Conservation (phyloP, 108 stramenopile genomes). For the Pseudonitzschia multiseries region DNA sequence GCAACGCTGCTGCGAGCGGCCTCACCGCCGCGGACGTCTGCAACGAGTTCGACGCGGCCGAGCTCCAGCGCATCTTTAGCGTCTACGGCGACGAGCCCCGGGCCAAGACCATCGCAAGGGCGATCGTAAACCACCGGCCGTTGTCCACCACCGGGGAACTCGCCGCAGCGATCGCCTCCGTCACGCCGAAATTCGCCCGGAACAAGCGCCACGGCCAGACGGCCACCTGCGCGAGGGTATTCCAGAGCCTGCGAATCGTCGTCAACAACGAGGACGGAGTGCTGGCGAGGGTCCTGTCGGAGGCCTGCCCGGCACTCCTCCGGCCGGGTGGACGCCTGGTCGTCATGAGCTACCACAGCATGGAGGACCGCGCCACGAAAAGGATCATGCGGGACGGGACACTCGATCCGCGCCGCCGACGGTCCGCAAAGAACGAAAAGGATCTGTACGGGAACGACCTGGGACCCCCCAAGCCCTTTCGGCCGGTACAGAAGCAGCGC, state of each 20-base stretch:
- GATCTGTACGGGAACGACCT: constrained; percentile 82
- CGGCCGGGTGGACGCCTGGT: constrained; percentile 69
- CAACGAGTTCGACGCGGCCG: constrained; percentile 81
- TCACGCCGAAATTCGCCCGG: constrained; percentile 73
- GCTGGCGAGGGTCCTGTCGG: constrained; percentile 59
- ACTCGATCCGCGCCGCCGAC: constrained; percentile 17
- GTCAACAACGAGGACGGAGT: constrained; percentile 90
- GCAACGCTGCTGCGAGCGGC: constrained; percentile 4
- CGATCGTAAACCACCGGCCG: constrained; percentile 75
- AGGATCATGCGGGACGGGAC: constrained; percentile 83
- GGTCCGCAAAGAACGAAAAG: constrained; percentile 35
- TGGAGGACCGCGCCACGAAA: constrained; percentile 91
- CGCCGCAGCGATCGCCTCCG: constrained; percentile 71
- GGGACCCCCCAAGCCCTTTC: constrained; percentile 63
- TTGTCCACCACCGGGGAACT: constrained; percentile 75
- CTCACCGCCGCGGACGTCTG: constrained; percentile 86
- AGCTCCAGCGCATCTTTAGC: constrained; percentile 71
- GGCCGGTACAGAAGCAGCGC: constrained; percentile 58
- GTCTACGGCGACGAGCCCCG: constrained; percentile 85
- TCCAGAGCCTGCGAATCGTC: constrained; percentile 87
- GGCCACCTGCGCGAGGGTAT: constrained; percentile 82
- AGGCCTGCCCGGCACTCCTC: constrained; percentile 63
- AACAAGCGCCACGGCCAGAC: constrained; percentile 70
- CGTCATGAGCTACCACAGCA: constrained; percentile 90
- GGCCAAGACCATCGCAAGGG: constrained; percentile 68